phyloP scores from a whole-genome alignment of 805 yeast genomes.

The Yamadazyma paraphyllophila region DNA sequence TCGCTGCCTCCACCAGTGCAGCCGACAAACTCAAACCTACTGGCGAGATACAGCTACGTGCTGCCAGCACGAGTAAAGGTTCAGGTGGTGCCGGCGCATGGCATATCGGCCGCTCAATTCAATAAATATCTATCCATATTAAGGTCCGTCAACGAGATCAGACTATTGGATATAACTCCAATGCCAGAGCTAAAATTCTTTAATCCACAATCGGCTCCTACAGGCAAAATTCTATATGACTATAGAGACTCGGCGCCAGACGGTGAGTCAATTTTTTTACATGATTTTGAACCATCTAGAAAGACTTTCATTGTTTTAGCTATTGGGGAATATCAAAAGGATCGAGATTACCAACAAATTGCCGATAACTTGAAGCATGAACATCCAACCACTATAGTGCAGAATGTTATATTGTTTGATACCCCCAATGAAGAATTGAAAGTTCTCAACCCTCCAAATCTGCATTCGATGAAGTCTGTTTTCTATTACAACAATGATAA shows the following conservation, averaged over 20 bases:
- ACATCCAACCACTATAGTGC: constrained; percentile 55
- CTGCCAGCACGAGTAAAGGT: constrained; percentile 67
- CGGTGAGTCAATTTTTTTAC: constrained; percentile 62
- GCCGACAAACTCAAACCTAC: too few relatives aligned
- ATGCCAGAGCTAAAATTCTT: constrained; percentile 48
- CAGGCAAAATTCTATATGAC: constrained; percentile 67
- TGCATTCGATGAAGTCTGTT: constrained; percentile 16
- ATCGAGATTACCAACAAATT: constrained; percentile 3
- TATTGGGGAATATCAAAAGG: constrained; percentile 29
- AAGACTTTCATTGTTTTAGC: constrained; percentile 66
- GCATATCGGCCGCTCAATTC: constrained; percentile 43
- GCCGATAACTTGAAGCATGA: constrained; percentile 33
- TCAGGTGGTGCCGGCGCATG: constrained; percentile 66
- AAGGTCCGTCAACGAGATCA: constrained; percentile 54
- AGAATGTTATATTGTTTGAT: constrained; percentile 54
- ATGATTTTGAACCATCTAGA: constrained; percentile 88
- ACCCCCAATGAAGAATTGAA: constrained; percentile 27
- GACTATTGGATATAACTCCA: constrained; percentile 75
- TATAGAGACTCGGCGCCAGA: constrained; percentile 47
- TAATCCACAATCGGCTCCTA: constrained; percentile 83
- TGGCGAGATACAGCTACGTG: constrained; percentile 48
- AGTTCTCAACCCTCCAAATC: constrained; percentile 13
- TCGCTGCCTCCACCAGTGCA: too few relatives aligned
- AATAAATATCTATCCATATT: constrained; percentile 43
- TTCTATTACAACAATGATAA: constrained; percentile 29